Conservation (phyloP, 345 rosid species). For the Eucalyptus pauciflora region DNA sequence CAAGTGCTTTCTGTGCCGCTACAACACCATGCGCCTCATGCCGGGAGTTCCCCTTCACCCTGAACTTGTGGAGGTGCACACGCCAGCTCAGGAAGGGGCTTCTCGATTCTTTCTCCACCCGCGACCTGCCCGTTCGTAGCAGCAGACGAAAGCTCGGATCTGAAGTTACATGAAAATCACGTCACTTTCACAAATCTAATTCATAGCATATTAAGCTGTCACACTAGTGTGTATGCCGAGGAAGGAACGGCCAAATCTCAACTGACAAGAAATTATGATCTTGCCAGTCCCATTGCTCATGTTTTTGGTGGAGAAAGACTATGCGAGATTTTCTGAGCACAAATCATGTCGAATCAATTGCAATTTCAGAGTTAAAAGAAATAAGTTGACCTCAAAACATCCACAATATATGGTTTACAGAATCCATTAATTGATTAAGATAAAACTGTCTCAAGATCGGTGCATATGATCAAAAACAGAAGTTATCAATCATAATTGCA, state of each 20-base stretch:
- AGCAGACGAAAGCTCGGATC: constrained; percentile 30
- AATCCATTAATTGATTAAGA: not conserved
- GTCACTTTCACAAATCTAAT: not conserved
- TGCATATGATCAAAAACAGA: not conserved
- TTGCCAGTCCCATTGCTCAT: not conserved
- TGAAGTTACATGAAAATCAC: not conserved
- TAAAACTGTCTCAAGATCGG: not conserved
- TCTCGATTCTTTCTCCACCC: constrained; percentile 38
- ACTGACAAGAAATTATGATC: not conserved
- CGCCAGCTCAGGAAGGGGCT: constrained; percentile 36
- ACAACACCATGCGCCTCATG: constrained; percentile 37
- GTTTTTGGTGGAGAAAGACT: not conserved
- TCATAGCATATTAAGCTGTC: not conserved
- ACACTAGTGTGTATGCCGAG: not conserved
- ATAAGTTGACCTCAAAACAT: not conserved
- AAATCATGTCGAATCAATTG: not conserved
- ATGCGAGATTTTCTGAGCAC: not conserved
- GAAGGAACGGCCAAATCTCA: not conserved
- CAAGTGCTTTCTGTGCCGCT: constrained; percentile 18
- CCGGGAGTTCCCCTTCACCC: constrained; percentile 45
- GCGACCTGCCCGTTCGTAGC: constrained; percentile 33
- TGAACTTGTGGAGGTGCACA: constrained; percentile 27
- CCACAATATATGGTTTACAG: not conserved
- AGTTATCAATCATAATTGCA: not conserved
- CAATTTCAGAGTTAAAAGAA: not conserved